Conservation (phyloP, 2,329 filamentous ascomycete genomes). For the Uncinocarpus reesii region DNA sequence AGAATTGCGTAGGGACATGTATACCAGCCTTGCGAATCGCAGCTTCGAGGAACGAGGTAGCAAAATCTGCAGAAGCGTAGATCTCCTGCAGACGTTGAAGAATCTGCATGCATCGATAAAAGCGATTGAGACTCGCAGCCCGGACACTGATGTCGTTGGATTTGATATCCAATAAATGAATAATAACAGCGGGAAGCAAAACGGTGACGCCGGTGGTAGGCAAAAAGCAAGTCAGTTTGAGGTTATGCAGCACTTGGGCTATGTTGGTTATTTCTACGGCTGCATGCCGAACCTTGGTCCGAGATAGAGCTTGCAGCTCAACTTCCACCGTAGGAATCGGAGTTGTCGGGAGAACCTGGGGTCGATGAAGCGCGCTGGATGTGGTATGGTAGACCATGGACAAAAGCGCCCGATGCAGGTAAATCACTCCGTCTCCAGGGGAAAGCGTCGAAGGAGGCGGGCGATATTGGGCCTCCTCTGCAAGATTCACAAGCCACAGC, state of each 20-base stretch:
- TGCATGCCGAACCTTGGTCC: constrained; percentile 70
- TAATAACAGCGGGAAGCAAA: constrained; percentile 83
- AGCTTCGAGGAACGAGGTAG: constrained; percentile 87
- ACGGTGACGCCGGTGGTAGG: constrained; percentile 87
- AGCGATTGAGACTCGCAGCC: constrained; percentile 64
- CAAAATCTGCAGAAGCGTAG: constrained; percentile 89
- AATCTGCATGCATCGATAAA: constrained; percentile 85
- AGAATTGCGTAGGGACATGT: constrained; percentile 47
- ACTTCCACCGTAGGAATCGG: constrained; percentile 48
- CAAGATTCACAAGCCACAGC: constrained; percentile 64
- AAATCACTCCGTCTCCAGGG: constrained; percentile 40
- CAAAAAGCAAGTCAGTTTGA: constrained; percentile 65
- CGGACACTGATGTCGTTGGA: constrained; percentile 62
- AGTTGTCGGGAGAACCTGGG: constrained; percentile 73
- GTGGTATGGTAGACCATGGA: constrained; percentile 94
- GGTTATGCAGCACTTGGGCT: constrained; percentile 61
- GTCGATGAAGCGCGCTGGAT: constrained; percentile 78
- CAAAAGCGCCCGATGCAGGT: constrained; percentile 70
- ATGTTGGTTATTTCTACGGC: constrained; percentile 79
- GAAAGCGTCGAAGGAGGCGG: constrained; percentile 50
- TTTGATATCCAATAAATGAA: constrained; percentile 86
- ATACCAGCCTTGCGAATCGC: constrained; percentile 81
- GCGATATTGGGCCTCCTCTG: constrained; percentile 59
- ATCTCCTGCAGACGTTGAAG: constrained; percentile 79
- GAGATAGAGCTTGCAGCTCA: constrained; percentile 70